These are phyloP conservation scores for Talaromyces sp. DNA, from an alignment of 2,329 filamentous ascomycete species.

Conservation along the genomic window DNA sequence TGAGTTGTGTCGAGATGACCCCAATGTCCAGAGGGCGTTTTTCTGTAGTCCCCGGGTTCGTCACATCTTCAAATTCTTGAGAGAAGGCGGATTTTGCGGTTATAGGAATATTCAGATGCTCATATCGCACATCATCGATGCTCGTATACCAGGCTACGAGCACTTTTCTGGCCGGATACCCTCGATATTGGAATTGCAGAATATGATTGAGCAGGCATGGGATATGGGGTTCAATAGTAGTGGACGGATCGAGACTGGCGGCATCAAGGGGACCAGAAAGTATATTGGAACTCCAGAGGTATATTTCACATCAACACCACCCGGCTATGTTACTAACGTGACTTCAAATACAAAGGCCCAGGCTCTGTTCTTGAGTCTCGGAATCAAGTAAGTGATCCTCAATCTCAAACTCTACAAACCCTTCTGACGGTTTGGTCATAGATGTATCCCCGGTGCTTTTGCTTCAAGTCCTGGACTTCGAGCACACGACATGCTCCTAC, in stretches of 20 bases:
- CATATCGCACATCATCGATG: constrained; percentile 69
- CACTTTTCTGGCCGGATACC: constrained; percentile 63
- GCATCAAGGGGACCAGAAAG: constrained; percentile 82
- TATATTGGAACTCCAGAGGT: constrained; percentile 94
- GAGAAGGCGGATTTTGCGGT: constrained; percentile 87
- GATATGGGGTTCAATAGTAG: constrained; percentile 74
- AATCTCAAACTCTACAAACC: background rate
- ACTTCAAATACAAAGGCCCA: constrained; percentile 59
- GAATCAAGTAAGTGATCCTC: constrained; percentile 57
- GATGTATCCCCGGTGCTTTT: constrained; percentile 62
- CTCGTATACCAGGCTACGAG: constrained; percentile 55
- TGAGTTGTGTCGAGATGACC: constrained; percentile 63
- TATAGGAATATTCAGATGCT: constrained; percentile 96
- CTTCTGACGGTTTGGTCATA: constrained; percentile 17
- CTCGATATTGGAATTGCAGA: constrained; percentile 76
- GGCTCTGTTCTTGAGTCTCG: constrained; percentile 68
- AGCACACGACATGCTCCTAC: constrained; percentile 56
- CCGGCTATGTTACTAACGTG: constrained; percentile 17
- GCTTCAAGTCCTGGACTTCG: constrained; percentile 44
- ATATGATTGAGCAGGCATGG: constrained; percentile 85
- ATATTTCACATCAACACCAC: constrained; percentile 19
- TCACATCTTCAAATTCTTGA: constrained; percentile 78
- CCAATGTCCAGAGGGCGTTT: constrained; percentile 66
- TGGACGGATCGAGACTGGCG: constrained; percentile 77
- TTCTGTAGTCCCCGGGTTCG: constrained; percentile 72